Evolutionary conservation across 805 yeast genomes (phyloP), one percentile per base, ranked within the genome.

Genomic region (Candida vaughaniae): DNA sequence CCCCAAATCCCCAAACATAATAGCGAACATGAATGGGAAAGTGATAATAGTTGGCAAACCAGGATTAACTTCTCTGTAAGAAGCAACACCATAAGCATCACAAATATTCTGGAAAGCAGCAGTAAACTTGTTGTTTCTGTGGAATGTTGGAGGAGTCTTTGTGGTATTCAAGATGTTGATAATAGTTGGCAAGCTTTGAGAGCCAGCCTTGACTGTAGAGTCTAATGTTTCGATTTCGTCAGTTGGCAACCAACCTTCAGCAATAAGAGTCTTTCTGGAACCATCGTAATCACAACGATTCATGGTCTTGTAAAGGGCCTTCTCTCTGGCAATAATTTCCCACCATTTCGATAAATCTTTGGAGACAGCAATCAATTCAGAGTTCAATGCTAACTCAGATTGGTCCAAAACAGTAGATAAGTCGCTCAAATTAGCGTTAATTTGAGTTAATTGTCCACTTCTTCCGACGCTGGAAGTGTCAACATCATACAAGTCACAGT

Each of bases 171-270:
- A 75, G 22, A 70, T 71, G 45, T 76, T 76, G 18, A 56, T 50
- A 30, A 77, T 77, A 10, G 80, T 72, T 15, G 77, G 76, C 9
- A 73, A 57, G n/a, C 68, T 57, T 26, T 78, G 81, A 19, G 85
- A 77, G 39, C 80, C 75, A 29, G 77, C 78, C 48, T 82, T 76
- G 45, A 93, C 66, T 1, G 90, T 75, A 26, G 71, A 63, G 45
- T 81, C 83, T 39, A 91, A 78, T n/a, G 64, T 49, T 5, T 73
- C 71, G 25, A 90, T 64, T 43, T 89, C 96, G 45, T 77, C 79
- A 15, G 81, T 73, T 26, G 99, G 98, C 15, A 87, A 69, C 99
- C 99, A 93, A 22, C 98, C 99, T 68, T 95, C 98, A 15, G 95
- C 95, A 32, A 91, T 77, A 43, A 93, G 69, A 25, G 95, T 85